phyloP scores from a whole-genome alignment of 495 filamentous ascomycete species.

The Aspergillus nanangensis region DNA sequence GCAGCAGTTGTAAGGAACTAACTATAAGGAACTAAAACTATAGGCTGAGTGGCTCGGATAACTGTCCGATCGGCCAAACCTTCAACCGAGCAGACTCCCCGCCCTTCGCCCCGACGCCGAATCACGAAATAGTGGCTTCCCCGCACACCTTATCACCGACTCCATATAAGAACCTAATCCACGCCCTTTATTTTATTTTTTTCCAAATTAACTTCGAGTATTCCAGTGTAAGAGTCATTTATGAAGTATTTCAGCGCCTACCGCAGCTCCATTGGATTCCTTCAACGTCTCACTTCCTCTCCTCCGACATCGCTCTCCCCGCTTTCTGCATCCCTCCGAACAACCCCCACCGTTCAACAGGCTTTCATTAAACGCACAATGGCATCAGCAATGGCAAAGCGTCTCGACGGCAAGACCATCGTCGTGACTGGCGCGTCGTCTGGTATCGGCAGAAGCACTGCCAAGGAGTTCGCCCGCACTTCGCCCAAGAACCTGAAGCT shows the following conservation, averaged over 20 bases:
- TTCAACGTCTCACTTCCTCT: conserved; percentile 17
- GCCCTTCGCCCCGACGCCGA: conserved; percentile 2
- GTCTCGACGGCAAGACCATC: conserved; percentile 91
- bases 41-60: too few relatives aligned
- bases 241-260: conserved; percentile 30
- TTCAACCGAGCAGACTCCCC: conserved; percentile 12
- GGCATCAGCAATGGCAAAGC: conserved; percentile 74
- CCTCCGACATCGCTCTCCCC: conserved; percentile 10
- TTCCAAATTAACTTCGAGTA: too few relatives aligned
- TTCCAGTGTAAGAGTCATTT: conserved; percentile 8
- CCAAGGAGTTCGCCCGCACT: conserved; percentile 88
- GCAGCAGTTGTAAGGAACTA: too few relatives aligned
- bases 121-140: conserved; percentile 11
- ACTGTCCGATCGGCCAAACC: conserved; percentile 14
- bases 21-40: too few relatives aligned
- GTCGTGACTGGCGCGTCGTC: conserved; percentile 91
- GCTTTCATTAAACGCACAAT: conserved; percentile 47
- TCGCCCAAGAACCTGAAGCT: conserved; percentile 76
- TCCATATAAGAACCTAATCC: background rate
- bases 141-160: conserved; percentile 6
- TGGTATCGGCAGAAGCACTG: conserved; percentile 82
- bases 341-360: conserved; percentile 20
- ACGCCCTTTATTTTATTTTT: background rate
- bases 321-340: conserved; percentile 14
- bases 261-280: conserved; percentile 23